These are phyloP conservation scores for Gymnopus androsaceus DNA, from an alignment of 1,284 basidiomycete species.

Conservation along the genomic window DNA sequence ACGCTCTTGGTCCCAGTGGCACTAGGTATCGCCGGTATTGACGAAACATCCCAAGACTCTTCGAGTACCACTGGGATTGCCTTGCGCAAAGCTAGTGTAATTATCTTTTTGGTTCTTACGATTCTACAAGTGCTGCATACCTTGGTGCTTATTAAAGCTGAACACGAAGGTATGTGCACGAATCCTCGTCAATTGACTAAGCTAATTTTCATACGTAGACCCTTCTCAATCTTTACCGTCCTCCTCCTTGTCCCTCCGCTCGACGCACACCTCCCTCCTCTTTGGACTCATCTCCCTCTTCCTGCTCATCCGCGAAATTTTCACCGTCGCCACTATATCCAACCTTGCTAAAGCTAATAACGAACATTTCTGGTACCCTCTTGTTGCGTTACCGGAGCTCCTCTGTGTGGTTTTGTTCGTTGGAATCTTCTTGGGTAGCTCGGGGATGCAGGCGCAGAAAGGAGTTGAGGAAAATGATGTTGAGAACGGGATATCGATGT, in stretches of 20 bases:
- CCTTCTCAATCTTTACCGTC: not conserved
- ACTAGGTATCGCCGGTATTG: slow-evolving; percentile 35
- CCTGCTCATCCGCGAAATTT: not conserved
- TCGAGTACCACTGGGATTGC: not conserved
- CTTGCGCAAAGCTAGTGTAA: slow-evolving; percentile 13
- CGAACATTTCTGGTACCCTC: slow-evolving; percentile 1
- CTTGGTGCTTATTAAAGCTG: not conserved
- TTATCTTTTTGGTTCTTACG: slow-evolving; percentile 22
- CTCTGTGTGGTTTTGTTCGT: not conserved
- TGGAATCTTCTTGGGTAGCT: too few relatives aligned
- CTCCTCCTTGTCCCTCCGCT: not conserved
- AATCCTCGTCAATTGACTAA: not conserved
- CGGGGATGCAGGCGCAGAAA: too few relatives aligned
- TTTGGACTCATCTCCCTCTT: not conserved
- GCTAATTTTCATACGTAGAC: not conserved
- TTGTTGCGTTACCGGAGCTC: not conserved
- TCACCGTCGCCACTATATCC: not conserved
- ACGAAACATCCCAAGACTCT: slow-evolving; percentile 19
- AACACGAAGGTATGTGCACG: not conserved
- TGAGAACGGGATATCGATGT: too few relatives aligned
- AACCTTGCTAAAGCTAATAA: not conserved
- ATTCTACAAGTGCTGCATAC: not conserved
- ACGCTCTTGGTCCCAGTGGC: slow-evolving; percentile 35
- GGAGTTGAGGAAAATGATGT: too few relatives aligned
- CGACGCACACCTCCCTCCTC: not conserved